These are phyloP conservation scores for Aspergillus flavus DNA, from an alignment of 2,329 filamentous ascomycete genomes.

Conservation along the genomic window DNA sequence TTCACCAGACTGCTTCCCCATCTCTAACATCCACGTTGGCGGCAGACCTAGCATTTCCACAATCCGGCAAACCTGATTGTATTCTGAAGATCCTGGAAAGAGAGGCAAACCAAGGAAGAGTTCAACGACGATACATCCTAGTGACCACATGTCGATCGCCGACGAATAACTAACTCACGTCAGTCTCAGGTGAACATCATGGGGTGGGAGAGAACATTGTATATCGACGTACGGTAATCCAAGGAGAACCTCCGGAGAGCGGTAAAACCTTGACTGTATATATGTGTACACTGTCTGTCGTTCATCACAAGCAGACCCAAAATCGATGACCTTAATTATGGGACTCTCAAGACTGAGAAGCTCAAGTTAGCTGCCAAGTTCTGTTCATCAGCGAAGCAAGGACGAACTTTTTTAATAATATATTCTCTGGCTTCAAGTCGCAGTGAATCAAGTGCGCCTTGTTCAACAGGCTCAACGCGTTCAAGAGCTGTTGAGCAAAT, in stretches of 20 bases:
- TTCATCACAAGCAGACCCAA: conserved; percentile 97
- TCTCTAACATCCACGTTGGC: conserved; percentile 98
- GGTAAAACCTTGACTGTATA: conserved; percentile 97
- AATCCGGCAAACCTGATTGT: conserved; percentile 96
- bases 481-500: conserved; percentile 94
- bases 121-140: conserved; percentile 97
- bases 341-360: conserved; percentile 79
- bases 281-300: conserved; percentile 99
- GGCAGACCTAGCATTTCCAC: conserved; percentile 97
- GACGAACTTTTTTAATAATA: conserved; percentile 84
- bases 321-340: conserved; percentile 99
- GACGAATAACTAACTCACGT: conserved; percentile 73
- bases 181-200: neutral
- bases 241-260: conserved; percentile 93
- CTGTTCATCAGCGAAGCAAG: neutral
- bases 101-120: conserved; percentile 91
- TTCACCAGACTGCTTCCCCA: conserved; percentile 95
- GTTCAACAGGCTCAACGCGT: conserved; percentile 87
- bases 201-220: neutral
- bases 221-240: conserved; percentile 67
- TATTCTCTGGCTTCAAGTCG: conserved; percentile 97
- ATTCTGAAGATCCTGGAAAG: conserved; percentile 96
- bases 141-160: conserved; percentile 99
- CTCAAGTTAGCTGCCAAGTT: conserved; percentile 12
- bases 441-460: conserved; percentile 97